Evolutionary conservation across 305 asterid genomes (phyloP), one percentile per base, ranked within the genome.

Genomic region (Fraxinus paxiana): DNA sequence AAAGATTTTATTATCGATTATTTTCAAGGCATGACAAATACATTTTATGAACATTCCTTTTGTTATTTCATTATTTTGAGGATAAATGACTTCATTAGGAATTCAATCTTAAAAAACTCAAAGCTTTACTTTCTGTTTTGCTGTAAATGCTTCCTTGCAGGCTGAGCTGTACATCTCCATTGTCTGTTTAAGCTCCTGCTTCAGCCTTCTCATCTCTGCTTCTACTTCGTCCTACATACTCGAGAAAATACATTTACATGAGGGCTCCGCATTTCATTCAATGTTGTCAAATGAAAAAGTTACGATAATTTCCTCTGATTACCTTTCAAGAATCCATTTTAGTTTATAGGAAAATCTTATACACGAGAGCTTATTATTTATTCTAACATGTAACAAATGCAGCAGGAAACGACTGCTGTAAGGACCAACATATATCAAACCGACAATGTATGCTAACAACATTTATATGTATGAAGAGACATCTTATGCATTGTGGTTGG

Each of bases 141-240:
- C 81, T 18, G 59, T 8, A 26, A 77, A 43, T 4, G 81, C 81
- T 77, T 77, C 81, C 56, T 77, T 77, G 81, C 81, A 77, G 75
- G 81, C 81, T 77, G 81, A 38, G 70, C 75, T 81, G 37, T 81
- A 81, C 83, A 81, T 73, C 26, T 81, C 83, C 83, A 81, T 81
- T 80, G 83, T 80, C 71, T 59, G 78, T 75, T 80, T 75, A 22
- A 81, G 76, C 75, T 75, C 83, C 24, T 34, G 37, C 75, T 81
- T 81, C 13, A 81, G 83, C 76, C 83, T 81, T 43, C 70, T 35
- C 83, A 75, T 81, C 70, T 81, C 83, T 20, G 83, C 76, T 41
- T 81, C 76, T 28, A 61, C 76, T 8, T 81, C 83, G 28, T 81
- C 83, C 83, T 81, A 54, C 17, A 75, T 61, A 61, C 15, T 13